Evolutionary conservation across 1,139 yeast genomes (phyloP), one percentile per base, ranked within the genome.

Genomic region (Suhomyces coccinellae): DNA sequence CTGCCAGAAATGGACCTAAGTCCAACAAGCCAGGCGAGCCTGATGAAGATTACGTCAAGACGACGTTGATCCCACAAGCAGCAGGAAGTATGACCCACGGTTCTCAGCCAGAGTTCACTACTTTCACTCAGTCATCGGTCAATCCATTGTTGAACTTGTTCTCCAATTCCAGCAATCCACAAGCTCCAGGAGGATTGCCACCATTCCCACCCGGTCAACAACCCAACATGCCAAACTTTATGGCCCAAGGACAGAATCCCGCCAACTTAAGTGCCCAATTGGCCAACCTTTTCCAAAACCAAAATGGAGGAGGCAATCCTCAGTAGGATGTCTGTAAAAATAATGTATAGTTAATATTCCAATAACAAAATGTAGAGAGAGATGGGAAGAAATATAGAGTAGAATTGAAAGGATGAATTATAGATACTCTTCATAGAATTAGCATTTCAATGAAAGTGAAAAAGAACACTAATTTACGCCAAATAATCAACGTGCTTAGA

Each of bases 1-100:
- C 89, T n/a, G 81, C 90, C 7, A 79, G 87, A 67, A 85, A 85
- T 62, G 96, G 95, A 6, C 96, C 95, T 31, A 81, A 85, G 61
- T 85, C 95, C 1, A 85, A 85, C 55, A 79, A 78, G 58, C 84
- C 85, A 6, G 84, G 83, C 52, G 84, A 77, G 54, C 69, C 77
- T 15, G 80, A 75, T 53, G 81, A 74, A 41, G 74, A 71, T 40
- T 70, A 67, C 46, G 75, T 68, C 40, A 71, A 66, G 59, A 66
- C 75, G 24, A 63, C 72, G 10, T 57, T 67, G 50, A 57, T 65
- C 40, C 61, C 63, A 5, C 65, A 65, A 54, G 42, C 50, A 6
- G 45, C 52, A 11, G 52, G 57, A 11, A 51, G 20, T 63, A 65
- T 58, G 71, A 52, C 58, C 15, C 58, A 53, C 36, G 63, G 63